Evolutionary conservation across 805 yeast genomes (phyloP).

Genomic region (Spathaspora arborariae): DNA sequence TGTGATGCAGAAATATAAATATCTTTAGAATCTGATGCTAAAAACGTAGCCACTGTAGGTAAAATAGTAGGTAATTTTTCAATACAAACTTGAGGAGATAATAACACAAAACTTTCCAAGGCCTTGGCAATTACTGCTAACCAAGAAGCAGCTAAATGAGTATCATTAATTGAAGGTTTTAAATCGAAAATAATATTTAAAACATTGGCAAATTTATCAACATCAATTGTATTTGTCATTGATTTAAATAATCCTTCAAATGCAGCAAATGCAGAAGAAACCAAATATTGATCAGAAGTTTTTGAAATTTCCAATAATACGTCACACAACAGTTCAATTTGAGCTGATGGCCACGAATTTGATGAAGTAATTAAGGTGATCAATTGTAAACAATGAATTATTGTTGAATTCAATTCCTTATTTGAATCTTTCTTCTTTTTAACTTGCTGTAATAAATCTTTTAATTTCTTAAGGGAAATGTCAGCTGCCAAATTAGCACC

Average conservation of each 20-base stretch:
- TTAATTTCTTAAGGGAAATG: slow-evolving; percentile 55
- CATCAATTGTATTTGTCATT: slow-evolving; percentile 56
- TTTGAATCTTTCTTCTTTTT: slow-evolving; percentile 29
- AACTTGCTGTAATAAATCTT: slow-evolving; percentile 36
- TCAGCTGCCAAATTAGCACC: slow-evolving; percentile 71
- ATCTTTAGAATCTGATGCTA: slow-evolving; percentile 60
- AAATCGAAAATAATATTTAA: slow-evolving; percentile 71
- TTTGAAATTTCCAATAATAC: slow-evolving; percentile 69
- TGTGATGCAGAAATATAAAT: slow-evolving; percentile 78
- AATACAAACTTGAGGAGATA: slow-evolving; percentile 45
- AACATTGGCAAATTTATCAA: slow-evolving; percentile 60
- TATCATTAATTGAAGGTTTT: slow-evolving; percentile 78
- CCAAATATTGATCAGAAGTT: slow-evolving; percentile 78
- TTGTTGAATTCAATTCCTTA: slow-evolving; percentile 51
- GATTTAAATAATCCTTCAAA: slow-evolving; percentile 77
- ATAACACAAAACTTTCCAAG: slow-evolving; percentile 33
- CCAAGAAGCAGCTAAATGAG: slow-evolving; percentile 91
- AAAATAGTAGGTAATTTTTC: slow-evolving; percentile 47
- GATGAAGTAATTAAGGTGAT: slow-evolving; percentile 67
- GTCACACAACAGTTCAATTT: slow-evolving; percentile 72
- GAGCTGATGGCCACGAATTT: slow-evolving; percentile 76
- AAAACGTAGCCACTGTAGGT: slow-evolving; percentile 55
- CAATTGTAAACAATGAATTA: slow-evolving; percentile 76
- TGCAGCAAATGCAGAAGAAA: slow-evolving; percentile 77
- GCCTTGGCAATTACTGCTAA: slow-evolving; percentile 90